Evolutionary conservation across 768 basidiomycete species (phyloP), one percentile per base, ranked within the genome.

Genomic region (Amanita phalloides): DNA sequence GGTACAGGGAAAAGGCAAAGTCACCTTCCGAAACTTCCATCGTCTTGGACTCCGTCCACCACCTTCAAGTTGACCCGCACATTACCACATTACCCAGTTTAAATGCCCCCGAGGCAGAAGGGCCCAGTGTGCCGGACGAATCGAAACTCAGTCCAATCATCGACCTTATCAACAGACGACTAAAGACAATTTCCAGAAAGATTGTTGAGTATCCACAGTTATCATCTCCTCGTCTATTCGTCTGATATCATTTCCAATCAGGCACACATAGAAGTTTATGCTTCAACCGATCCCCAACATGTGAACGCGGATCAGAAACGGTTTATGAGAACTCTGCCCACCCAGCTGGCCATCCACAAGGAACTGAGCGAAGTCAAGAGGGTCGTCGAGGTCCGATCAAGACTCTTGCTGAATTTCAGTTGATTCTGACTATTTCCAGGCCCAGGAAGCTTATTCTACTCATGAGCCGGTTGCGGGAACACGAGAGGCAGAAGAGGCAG

Each of bases 221-320:
- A 28, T 6, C 3, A 28, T 3, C 6, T 28, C 30, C 36, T 30
- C 37, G 26, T 39, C 26, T 53, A 11, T 33, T 60, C 42, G 30
- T 2, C 9, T n/a, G n/a, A 30, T 45, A 23, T 49, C 51, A 60
- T 57, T 47, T n/a, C 8, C 21, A 3, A 32, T 26, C 46, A 94
- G 93, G 72, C 75, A 54, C 81, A 91, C 56, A 79, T 90, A 72
- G 71, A 81, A 45, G 67, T 71, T 9, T 93, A 95, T 63, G 77
- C 84, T 30, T 59, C 79, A 2, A 83, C 77, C 17, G 80, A 82
- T 25, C 64, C 75, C 3, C 81, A 82, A 50, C 84, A 84, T 60
- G 76, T 94, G 49, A 90, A 95, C 56, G 88, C 91, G 38, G 93
- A 95, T 66, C 92, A 96, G 69, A 85, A 76, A 56, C 79, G 82